Evolutionary conservation across 1,284 basidiomycete genomes (phyloP), one percentile per base, ranked within the genome.

Genomic region (Stereum hirsutum): DNA sequence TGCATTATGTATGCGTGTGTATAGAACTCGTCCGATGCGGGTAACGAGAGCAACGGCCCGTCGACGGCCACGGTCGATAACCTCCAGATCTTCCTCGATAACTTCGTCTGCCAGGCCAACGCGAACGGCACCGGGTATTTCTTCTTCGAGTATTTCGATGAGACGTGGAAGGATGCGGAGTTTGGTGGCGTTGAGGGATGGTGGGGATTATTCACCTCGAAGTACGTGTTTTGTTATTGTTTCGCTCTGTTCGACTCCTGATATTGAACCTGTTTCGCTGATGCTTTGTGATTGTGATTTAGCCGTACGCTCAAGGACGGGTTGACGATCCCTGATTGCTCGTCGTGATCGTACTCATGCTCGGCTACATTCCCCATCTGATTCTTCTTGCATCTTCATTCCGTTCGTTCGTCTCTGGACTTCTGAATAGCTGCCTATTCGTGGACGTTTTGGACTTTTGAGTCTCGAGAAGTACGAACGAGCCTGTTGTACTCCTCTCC

Each of bases 31-130:
- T 76, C 74, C 11, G 72, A 79, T 46, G 68, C 56, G 20, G 63
- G 61, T 6, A 75, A 74, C 47, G 70, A 60, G 30, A 81, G 66
- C 47, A 80, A 84, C 52, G 86, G 83, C 1, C 74, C 75, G 12
- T 79, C 81, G 23, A 61, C 61, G 35, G 89, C 90, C 6, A 83
- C 80, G 0, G 66, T 77, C 15, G 64, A 65, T 2, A 85, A 86
- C 52, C 67, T 94, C 27, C 63, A 87, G 72, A 68, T 57, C 23
- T 95, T 91, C 70, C 58, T 98, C 40, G 72, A 95, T 56, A 78
- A 74, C 0, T 98, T 90, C 54, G 81, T 94, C 23, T 98, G 94
- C 60, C 75, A 84, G 53, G 86, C 92, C 8, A 97, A 93, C 61
- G 45, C 59, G 27, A 88, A 91, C 52, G 72, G 75, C 28, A 88